Evolutionary conservation across 345 rosid genomes (phyloP), one percentile per base, ranked within the genome.

Genomic region (Hypericum perforatum): DNA sequence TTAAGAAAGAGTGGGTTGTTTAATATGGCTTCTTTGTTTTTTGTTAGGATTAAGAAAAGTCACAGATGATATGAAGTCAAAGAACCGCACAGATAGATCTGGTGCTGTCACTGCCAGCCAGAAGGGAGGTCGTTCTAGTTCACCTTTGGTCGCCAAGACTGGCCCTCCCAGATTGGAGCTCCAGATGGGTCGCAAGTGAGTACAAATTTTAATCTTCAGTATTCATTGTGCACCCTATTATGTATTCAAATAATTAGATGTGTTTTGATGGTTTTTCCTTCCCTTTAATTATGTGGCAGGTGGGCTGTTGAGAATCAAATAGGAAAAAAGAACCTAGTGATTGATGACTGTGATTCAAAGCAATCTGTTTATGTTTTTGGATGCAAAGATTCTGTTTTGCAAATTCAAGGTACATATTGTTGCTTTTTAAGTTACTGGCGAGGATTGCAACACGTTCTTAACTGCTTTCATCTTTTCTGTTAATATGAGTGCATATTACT

Each of bases 171-270:
- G 84, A 53, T 52, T 94, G 49, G 97, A 94, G 85, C 89, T 94
- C 73, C 95, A 89, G 71, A 80, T 86, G 95, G 95, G 98, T 72
- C 91, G 99, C 16, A 94, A 94, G 97, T 94, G 59, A 64, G 95
- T 78, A 14, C 49, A 32, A 22, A 22, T 22, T 48, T 37, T 22
- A 22, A 42, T 38, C 39, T 63, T 45, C 59, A 56, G 16, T 53
- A 42, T 29, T 16, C 9, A 40, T 41, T 63, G 45, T 22, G 32
- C 4, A 22, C 32, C 32, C 32, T 4, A 22, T 22, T 22, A 4
- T 22, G 32, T 22, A 37, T 55, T 16, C 58, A 16, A 43, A 50
- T 49, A 42, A 15, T 63, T 48, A 58, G 16, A 58, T 52, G 4
- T 64, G 43, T 58, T 12, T 13, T 32, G 8, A 46, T 46, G 50